Percentiles rank a stretch among this genome's conserved stretches.
Conservation (phyloP, 2,329 filamentous ascomycete genomes). For the Beauveria asiatica region DNA sequence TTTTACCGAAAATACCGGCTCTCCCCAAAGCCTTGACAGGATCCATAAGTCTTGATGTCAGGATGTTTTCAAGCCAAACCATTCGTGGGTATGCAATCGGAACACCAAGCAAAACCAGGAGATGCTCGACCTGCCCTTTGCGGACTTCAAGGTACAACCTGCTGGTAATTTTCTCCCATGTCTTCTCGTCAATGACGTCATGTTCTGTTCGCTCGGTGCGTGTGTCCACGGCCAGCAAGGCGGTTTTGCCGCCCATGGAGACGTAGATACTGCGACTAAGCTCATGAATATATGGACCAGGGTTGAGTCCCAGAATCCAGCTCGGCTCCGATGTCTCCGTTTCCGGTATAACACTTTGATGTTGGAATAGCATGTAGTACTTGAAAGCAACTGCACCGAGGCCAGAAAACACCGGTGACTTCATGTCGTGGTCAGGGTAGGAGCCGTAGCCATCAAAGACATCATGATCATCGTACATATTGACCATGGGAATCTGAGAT, state of each 20-base stretch:
- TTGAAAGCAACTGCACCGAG: slow-evolving; percentile 91
- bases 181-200: slow-evolving; percentile 70
- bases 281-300: slow-evolving; percentile 86
- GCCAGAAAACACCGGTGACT: slow-evolving; percentile 79
- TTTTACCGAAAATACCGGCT: slow-evolving; percentile 67
- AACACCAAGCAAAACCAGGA: slow-evolving; percentile 80
- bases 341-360: slow-evolving; percentile 79
- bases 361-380: slow-evolving; percentile 98
- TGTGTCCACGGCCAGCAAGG: slow-evolving; percentile 81
- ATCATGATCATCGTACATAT: slow-evolving; percentile 95
- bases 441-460: slow-evolving; percentile 89
- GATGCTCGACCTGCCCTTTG: slow-evolving; percentile 77
- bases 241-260: slow-evolving; percentile 67
- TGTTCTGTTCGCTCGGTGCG: slow-evolving; percentile 82
- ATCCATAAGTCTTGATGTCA: slow-evolving; percentile 80
- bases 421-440: slow-evolving; percentile 88
- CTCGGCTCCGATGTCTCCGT: slow-evolving; percentile 78
- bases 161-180: slow-evolving; percentile 81
- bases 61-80: slow-evolving; percentile 64
- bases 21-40: slow-evolving; percentile 83
- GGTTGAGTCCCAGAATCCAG: slow-evolving; percentile 73
- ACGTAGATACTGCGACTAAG: slow-evolving; percentile 80
- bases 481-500: slow-evolving; percentile 95
- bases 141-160: slow-evolving; percentile 74
- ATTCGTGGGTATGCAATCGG: slow-evolving; percentile 71